phyloP scores from a whole-genome alignment of 176 grass and related monocot genomes.

The Oropetium thomaeum region DNA sequence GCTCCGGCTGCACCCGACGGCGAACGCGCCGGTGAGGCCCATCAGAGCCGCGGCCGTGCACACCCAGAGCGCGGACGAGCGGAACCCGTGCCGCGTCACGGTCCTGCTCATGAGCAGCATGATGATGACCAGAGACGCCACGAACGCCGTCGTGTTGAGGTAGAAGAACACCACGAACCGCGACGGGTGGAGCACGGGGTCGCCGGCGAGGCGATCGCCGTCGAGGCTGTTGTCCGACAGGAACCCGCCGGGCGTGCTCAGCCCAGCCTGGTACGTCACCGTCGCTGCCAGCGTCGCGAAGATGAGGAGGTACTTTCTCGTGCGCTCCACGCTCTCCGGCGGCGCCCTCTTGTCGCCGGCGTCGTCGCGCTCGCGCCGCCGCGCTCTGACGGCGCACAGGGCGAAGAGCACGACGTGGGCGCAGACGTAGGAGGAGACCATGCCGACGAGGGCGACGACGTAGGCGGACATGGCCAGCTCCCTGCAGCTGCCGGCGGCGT shows the following conservation, averaged over 20 bases:
- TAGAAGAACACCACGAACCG: constrained; percentile 53
- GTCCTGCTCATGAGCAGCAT: constrained; percentile 49
- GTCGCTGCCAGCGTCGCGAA: constrained; percentile 33
- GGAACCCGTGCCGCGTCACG: constrained; percentile 34
- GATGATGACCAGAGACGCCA: constrained; percentile 38
- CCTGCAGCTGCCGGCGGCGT: constrained; percentile 43
- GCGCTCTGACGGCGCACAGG: neutral
- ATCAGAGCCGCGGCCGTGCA: constrained; percentile 25
- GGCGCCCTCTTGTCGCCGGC: too few species aligned
- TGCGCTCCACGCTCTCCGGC: neutral
- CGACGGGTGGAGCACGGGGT: constrained; percentile 18
- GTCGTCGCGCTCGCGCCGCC: neutral
- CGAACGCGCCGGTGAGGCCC: constrained; percentile 38
- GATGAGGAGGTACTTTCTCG: constrained; percentile 41
- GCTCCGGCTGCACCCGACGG: constrained; percentile 39
- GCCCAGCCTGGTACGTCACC: constrained; percentile 23
- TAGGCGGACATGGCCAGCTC: constrained; percentile 36
- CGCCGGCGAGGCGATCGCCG: constrained; percentile 20
- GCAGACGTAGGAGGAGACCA: constrained; percentile 28
- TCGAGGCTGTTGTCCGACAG: neutral
- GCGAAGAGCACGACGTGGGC: constrained; percentile 32
- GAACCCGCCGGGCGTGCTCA: constrained; percentile 52
- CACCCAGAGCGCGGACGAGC: constrained; percentile 39
- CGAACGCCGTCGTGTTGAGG: constrained; percentile 50
- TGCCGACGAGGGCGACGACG: constrained; percentile 9